These are phyloP conservation scores for Wallemia ichthyophaga DNA, from an alignment of 1,284 basidiomycete species.

Conservation along the genomic window DNA sequence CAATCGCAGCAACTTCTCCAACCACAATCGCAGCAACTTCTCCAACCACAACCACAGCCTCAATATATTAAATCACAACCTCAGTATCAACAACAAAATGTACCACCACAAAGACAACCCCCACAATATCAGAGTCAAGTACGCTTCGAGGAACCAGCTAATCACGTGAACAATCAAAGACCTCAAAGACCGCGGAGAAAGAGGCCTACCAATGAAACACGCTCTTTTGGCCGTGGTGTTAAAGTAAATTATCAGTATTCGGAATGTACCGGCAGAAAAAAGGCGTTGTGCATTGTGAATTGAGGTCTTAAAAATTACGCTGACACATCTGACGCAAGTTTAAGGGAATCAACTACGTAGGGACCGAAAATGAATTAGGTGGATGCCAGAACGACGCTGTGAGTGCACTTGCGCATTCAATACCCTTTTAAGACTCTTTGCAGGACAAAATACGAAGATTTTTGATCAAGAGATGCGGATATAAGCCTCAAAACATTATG, in stretches of 20 bases:
- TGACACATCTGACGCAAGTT: neutral
- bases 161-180: neutral
- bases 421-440: no score
- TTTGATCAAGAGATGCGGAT: neutral
- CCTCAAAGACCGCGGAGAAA: neutral
- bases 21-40: no score
- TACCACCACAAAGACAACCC: no score
- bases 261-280: neutral
- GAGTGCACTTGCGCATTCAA: no score
- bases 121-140: no score
- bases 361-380: neutral
- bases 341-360: neutral
- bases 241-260: neutral
- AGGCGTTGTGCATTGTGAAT: neutral
- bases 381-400: neutral
- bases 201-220: neutral
- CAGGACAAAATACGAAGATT: neutral
- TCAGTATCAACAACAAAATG: no score
- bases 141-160: no score
- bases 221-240: neutral
- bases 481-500: neutral
- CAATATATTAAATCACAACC: no score
- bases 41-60: no score
- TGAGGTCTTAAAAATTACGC: neutral
- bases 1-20: no score